These are phyloP conservation scores for Lachnellula suecica DNA, from an alignment of 2,329 filamentous ascomycete species.

Conservation along the genomic window DNA sequence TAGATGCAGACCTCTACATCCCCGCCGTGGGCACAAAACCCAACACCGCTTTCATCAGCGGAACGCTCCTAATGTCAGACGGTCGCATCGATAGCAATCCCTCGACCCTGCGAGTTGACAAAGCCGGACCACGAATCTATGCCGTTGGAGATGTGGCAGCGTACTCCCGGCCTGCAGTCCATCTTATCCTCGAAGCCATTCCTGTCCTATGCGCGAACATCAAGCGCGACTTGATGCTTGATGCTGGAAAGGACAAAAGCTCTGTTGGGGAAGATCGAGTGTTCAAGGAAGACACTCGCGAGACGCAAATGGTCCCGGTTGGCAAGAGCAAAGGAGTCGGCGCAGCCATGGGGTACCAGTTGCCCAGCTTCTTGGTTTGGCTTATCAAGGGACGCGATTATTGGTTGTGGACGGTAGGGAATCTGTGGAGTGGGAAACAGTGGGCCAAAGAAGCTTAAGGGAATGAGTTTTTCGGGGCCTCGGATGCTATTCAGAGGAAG, in stretches of 20 bases:
- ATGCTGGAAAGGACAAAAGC: conserved; percentile 25
- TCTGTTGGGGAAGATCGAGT: conserved; percentile 29
- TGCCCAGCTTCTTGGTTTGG: conserved; percentile 48
- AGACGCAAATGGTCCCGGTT: conserved; percentile 48
- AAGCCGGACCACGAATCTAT: conserved; percentile 40
- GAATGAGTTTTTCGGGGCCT: not conserved
- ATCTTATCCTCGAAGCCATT: conserved; percentile 40
- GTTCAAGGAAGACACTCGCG: conserved; percentile 42
- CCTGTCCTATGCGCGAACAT: conserved; percentile 47
- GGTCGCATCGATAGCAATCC: conserved; percentile 39
- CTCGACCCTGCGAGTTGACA: conserved; percentile 38
- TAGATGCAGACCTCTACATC: conserved; percentile 48
- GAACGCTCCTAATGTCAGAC: conserved; percentile 32
- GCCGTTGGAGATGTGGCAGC: conserved; percentile 46
- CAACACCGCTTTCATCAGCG: conserved; percentile 41
- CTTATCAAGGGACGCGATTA: conserved; percentile 50
- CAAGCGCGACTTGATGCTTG: conserved; percentile 46
- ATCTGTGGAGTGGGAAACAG: conserved; percentile 50
- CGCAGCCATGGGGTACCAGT: conserved; percentile 39
- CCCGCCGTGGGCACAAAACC: conserved; percentile 42
- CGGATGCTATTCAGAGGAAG: not conserved
- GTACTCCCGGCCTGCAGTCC: conserved; percentile 40
- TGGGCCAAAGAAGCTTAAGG: conserved; percentile 49
- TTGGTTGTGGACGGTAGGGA: conserved; percentile 48
- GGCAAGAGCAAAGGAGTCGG: conserved; percentile 46